phyloP scores from a whole-genome alignment of 768 basidiomycete genomes.

The Calocybe cyanea region DNA sequence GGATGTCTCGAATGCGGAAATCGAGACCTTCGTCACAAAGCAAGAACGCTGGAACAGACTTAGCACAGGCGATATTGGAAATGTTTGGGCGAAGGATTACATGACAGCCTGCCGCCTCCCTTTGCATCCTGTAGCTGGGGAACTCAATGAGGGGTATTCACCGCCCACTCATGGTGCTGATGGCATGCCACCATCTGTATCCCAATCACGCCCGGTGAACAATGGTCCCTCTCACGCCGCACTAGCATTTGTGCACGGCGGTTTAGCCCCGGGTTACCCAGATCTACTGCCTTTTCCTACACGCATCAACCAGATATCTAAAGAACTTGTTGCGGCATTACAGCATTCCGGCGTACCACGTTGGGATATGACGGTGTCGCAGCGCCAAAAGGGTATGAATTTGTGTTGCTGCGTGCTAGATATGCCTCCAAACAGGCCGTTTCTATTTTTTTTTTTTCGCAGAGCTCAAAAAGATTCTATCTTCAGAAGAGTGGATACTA shows the following conservation, averaged over 20 bases:
- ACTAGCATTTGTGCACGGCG: constrained; percentile 94
- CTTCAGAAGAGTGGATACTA: no score
- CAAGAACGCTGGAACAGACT: constrained; percentile 70
- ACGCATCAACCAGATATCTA: constrained; percentile 75
- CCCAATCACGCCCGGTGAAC: no score
- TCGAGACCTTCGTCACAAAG: constrained; percentile 76
- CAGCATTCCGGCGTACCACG: no score
- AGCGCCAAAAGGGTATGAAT: no score
- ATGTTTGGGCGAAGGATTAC: constrained; percentile 84
- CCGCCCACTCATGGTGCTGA: no score
- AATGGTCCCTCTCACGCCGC: constrained; percentile 71
- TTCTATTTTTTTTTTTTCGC: no score
- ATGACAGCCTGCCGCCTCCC: constrained; percentile 79
- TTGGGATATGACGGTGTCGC: no score
- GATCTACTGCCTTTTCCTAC: constrained; percentile 80
- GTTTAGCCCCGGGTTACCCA: constrained; percentile 73
- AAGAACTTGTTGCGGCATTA: constrained; percentile 65
- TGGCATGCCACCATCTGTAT: no score
- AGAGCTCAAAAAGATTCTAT: no score
- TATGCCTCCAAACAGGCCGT: no score
- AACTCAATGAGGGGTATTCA: no score
- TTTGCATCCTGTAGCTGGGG: constrained; percentile 65
- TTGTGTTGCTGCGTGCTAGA: no score
- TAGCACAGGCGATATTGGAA: constrained; percentile 72
- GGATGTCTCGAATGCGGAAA: constrained; percentile 82